Evolutionary conservation across 257 asterid genomes (phyloP).

Genomic region (Leonotis leonurus): DNA sequence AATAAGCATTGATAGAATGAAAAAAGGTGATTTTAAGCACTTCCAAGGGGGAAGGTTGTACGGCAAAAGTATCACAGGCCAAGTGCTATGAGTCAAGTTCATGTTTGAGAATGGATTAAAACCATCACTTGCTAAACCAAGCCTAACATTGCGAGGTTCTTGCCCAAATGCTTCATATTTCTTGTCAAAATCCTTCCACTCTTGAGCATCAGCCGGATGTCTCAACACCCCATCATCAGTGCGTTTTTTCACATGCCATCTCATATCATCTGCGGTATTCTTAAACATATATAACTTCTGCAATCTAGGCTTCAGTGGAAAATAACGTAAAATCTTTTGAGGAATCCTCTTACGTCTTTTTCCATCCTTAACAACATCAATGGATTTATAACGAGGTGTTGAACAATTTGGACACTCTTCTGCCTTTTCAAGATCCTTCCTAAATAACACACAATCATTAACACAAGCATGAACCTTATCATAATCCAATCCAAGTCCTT

Average conservation of each 20-base stretch:
- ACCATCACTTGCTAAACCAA: too few relatives aligned
- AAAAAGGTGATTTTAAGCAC: neutral
- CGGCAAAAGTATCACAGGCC: too few relatives aligned
- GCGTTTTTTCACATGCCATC: too few relatives aligned
- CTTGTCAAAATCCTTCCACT: neutral
- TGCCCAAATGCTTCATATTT: neutral
- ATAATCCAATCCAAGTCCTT: neutral
- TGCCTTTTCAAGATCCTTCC: neutral
- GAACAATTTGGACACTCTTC: neutral
- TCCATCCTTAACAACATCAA: neutral
- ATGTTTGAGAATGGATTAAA: too few relatives aligned
- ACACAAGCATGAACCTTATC: neutral
- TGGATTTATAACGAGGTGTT: neutral
- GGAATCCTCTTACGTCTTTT: neutral
- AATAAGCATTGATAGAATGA: slow-evolving; percentile 2
- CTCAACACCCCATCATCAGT: too few relatives aligned
- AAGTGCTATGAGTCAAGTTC: too few relatives aligned
- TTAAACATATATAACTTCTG: neutral
- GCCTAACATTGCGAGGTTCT: too few relatives aligned
- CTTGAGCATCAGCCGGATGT: neutral
- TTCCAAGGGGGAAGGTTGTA: too few relatives aligned
- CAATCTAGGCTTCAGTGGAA: neutral
- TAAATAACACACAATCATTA: too few relatives aligned
- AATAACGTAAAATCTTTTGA: too few relatives aligned
- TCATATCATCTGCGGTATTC: neutral